These are phyloP conservation scores for Bacidia rubella DNA, from an alignment of 495 filamentous ascomycete genomes.

Conservation along the genomic window DNA sequence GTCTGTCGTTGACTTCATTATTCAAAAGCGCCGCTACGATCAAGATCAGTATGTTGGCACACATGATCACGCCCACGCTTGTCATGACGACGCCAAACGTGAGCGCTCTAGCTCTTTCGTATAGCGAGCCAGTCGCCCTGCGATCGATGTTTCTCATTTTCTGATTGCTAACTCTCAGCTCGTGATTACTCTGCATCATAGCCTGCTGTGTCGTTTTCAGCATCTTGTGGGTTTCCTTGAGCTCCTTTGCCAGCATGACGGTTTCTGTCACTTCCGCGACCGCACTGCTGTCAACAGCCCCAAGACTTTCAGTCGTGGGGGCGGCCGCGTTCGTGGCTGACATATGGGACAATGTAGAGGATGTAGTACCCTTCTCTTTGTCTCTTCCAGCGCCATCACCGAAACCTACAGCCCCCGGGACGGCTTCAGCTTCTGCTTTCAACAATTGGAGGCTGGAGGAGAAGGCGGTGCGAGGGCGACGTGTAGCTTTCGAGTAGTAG, in stretches of 20 bases:
- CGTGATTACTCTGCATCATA: neutral
- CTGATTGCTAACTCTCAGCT: neutral
- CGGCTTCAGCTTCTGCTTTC: neutral
- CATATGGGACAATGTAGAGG: neutral
- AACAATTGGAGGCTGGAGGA: neutral
- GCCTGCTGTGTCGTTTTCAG: neutral
- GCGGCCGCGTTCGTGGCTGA: neutral
- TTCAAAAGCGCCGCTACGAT: neutral
- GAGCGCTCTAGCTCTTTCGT: neutral
- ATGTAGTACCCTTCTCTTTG: neutral
- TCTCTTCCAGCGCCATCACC: no score
- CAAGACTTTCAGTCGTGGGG: neutral
- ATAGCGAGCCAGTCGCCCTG: neutral
- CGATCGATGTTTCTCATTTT: neutral
- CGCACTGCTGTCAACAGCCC: neutral
- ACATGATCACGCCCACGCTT: neutral
- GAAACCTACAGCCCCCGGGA: neutral
- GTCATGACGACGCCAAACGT: neutral
- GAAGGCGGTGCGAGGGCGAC: neutral
- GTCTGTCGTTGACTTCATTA: neutral
- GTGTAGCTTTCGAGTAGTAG: neutral
- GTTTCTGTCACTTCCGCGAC: neutral
- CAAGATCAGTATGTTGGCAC: neutral
- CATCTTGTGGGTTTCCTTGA: neutral
- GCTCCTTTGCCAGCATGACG: neutral